Evolutionary conservation across 1,139 yeast genomes (phyloP).

Genomic region (Blastobotrys elegans): DNA sequence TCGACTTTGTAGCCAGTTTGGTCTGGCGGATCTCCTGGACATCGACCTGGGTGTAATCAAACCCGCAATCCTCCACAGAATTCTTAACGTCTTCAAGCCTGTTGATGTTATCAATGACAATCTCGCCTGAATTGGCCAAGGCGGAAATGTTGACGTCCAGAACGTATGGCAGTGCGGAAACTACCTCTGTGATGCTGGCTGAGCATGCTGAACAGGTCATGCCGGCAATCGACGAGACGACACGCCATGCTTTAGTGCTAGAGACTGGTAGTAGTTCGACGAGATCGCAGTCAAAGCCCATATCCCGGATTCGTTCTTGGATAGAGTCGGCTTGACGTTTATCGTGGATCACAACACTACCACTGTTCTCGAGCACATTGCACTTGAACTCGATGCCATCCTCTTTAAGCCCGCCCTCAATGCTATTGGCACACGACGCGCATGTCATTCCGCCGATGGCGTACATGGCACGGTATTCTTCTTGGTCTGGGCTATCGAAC

Average conservation of each 20-base stretch:
- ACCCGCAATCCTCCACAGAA: slow-evolving; percentile 25
- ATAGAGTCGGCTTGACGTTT: slow-evolving; percentile 51
- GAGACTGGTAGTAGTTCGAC: slow-evolving; percentile 57
- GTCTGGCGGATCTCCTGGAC: slow-evolving; percentile 18
- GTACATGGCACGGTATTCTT: slow-evolving; percentile 47
- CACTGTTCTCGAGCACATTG: slow-evolving; percentile 34
- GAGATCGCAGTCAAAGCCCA: slow-evolving; percentile 55
- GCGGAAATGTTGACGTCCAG: slow-evolving; percentile 50
- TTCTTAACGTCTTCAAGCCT: slow-evolving; percentile 19
- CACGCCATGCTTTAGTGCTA: slow-evolving; percentile 35
- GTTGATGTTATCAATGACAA: slow-evolving; percentile 39
- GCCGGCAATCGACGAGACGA: slow-evolving; percentile 63
- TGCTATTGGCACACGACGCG: slow-evolving; percentile 50
- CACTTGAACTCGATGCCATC: slow-evolving; percentile 32
- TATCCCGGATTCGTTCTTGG: slow-evolving; percentile 44
- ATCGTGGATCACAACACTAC: slow-evolving; percentile 34
- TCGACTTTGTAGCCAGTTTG: slow-evolving; percentile 33
- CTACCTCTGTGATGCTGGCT: slow-evolving; percentile 48
- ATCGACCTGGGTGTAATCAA: slow-evolving; percentile 44
- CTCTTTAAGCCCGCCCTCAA: slow-evolving; percentile 39
- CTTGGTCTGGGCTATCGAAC: not conserved
- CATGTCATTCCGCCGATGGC: slow-evolving; percentile 65
- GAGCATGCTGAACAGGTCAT: slow-evolving; percentile 75
- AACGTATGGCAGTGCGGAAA: slow-evolving; percentile 49
- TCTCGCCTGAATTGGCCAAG: slow-evolving; percentile 56